Evolutionary conservation across 2,329 filamentous ascomycete genomes (phyloP).

Genomic region (Diaporthe sp.): DNA sequence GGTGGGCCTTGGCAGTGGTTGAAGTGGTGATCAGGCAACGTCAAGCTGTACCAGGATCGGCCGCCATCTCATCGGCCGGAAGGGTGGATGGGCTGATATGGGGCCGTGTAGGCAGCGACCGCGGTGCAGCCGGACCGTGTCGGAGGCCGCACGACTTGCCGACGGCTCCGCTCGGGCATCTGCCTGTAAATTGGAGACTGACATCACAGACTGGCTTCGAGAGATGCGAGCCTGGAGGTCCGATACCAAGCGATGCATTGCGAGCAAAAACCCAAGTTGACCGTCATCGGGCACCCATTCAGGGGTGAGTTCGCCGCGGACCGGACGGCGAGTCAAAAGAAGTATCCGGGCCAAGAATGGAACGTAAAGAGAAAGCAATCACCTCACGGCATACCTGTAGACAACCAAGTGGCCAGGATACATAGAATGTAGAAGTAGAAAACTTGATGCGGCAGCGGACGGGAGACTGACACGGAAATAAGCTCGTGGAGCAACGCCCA

Average conservation of each 20-base stretch:
- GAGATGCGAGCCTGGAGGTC: neutral
- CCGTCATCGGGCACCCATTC: neutral
- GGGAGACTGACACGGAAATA: neutral
- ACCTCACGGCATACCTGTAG: neutral
- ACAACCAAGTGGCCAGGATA: neutral
- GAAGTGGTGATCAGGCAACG: neutral
- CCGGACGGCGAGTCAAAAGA: neutral
- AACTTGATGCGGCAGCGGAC: neutral
- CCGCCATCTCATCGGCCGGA: slow-evolving; percentile 3
- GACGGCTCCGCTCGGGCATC: neutral
- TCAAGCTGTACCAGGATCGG: neutral
- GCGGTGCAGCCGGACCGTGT: neutral
- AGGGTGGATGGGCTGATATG: neutral
- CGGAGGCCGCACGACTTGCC: neutral
- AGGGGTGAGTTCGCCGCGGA: neutral
- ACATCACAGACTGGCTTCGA: neutral
- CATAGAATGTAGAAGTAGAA: no score
- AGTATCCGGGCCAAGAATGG: neutral
- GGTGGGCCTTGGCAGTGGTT: neutral
- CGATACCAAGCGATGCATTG: neutral
- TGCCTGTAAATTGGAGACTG: neutral
- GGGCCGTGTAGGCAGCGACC: neutral
- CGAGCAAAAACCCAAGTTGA: neutral
- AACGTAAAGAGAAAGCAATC: neutral
- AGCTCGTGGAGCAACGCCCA: slow-evolving; percentile 15